phyloP scores from a whole-genome alignment of 345 rosid genomes.

The Heritiera littoralis region DNA sequence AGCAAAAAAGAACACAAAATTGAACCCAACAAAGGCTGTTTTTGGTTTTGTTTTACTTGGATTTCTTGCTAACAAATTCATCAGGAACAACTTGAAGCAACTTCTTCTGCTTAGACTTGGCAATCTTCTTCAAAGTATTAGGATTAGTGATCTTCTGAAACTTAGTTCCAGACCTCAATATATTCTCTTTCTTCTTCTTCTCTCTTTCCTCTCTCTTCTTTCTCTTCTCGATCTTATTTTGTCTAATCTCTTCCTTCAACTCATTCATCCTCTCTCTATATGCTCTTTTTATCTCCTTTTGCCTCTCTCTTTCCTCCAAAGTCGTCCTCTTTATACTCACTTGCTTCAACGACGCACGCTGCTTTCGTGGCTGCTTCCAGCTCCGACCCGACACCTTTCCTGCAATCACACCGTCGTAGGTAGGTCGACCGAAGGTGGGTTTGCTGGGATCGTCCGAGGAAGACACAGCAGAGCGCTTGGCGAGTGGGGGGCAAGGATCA shows the following conservation, averaged over 20 bases:
- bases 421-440: conserved; percentile 60
- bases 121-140: conserved; percentile 75
- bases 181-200: conserved; percentile 84
- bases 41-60: neutral
- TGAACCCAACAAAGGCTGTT: neutral
- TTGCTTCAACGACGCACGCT: conserved; percentile 67
- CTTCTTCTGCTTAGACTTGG: conserved; percentile 75
- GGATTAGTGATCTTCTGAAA: conserved; percentile 80
- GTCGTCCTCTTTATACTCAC: conserved; percentile 55
- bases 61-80: conserved; percentile 39
- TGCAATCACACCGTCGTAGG: conserved; percentile 92
- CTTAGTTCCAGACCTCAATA: conserved; percentile 75
- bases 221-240: conserved; percentile 78
- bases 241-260: conserved; percentile 82
- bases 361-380: conserved; percentile 75
- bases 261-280: conserved; percentile 68
- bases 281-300: conserved; percentile 76
- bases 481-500: conserved; percentile 43
- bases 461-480: conserved; percentile 76
- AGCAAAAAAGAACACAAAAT: neutral
- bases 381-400: conserved; percentile 83
- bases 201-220: conserved; percentile 76
- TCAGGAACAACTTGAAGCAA: conserved; percentile 74
- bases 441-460: conserved; percentile 69
- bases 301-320: conserved; percentile 62